Evolutionary conservation across 164 flowering plant genomes (phyloP).

Genomic region (Magnolia changhungtana): DNA sequence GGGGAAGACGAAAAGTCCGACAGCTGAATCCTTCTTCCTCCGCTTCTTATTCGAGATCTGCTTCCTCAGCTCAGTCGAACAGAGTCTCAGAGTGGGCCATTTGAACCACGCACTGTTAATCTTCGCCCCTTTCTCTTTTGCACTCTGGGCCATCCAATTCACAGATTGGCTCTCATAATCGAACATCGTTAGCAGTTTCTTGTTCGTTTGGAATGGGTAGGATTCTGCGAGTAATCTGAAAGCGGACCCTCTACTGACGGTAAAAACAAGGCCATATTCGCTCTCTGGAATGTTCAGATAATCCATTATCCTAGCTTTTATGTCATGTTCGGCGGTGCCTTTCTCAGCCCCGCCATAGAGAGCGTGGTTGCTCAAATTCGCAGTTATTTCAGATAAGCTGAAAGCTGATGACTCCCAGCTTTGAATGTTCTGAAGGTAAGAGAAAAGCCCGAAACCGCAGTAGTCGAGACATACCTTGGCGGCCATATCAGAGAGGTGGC

Average conservation of each 20-base stretch:
- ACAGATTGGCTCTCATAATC: conserved; percentile 78
- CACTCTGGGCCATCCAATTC: conserved; percentile 60
- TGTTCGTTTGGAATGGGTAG: conserved; percentile 71
- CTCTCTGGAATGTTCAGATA: conserved; percentile 71
- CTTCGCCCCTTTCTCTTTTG: conserved; percentile 67
- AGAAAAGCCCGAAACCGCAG: conserved; percentile 80
- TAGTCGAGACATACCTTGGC: conserved; percentile 79
- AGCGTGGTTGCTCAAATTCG: conserved; percentile 56
- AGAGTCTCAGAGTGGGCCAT: conserved; percentile 66
- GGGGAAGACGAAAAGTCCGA: conserved; percentile 84
- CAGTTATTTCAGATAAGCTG: conserved; percentile 62
- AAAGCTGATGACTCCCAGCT: conserved; percentile 63
- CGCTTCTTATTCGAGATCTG: conserved; percentile 42
- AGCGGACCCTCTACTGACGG: conserved; percentile 78
- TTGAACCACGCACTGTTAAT: conserved; percentile 57
- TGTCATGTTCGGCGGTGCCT: conserved; percentile 53
- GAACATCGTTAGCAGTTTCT: conserved; percentile 65
- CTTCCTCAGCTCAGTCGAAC: conserved; percentile 52
- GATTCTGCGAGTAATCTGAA: conserved; percentile 77
- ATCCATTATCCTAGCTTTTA: conserved; percentile 65
- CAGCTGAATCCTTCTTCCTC: conserved; percentile 52
- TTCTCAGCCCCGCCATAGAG: conserved; percentile 63
- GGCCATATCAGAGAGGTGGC: conserved; percentile 34
- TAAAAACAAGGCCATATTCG: conserved; percentile 81
- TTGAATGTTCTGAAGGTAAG: conserved; percentile 50